Percentiles rank a stretch among this genome's conserved stretches.
Evolutionary conservation across 495 filamentous ascomycete species (phyloP).

Genomic region (Trichoderma asperelloides): DNA sequence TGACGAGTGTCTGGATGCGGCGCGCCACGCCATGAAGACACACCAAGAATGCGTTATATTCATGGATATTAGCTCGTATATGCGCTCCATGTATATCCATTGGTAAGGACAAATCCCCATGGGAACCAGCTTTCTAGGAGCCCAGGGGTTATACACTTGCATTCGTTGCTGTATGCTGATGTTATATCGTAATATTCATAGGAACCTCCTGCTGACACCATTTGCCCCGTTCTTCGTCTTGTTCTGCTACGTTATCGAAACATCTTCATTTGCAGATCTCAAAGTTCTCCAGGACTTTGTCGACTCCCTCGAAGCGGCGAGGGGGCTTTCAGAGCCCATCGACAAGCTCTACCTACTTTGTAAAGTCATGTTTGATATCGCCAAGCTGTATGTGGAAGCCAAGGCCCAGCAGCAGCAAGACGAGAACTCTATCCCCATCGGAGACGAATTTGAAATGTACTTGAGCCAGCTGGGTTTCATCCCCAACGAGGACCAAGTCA

Average conservation of each 20-base stretch:
- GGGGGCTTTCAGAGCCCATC: slow-evolving; percentile 45
- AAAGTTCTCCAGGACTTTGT: slow-evolving; percentile 47
- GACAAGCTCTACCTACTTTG: slow-evolving; percentile 51
- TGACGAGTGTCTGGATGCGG: slow-evolving; percentile 50
- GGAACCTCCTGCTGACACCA: slow-evolving; percentile 56
- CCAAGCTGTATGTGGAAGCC: slow-evolving; percentile 53
- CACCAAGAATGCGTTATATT: slow-evolving; percentile 47
- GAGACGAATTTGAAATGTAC: slow-evolving; percentile 57
- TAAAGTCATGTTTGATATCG: slow-evolving; percentile 52
- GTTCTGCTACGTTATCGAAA: slow-evolving; percentile 59
- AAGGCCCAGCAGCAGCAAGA: slow-evolving; percentile 40
- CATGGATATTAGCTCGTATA: slow-evolving; percentile 32
- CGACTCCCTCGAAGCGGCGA: slow-evolving; percentile 43
- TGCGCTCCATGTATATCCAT: slow-evolving; percentile 51
- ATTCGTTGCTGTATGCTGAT: background rate
- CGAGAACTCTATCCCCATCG: slow-evolving; percentile 38
- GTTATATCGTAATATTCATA: slow-evolving; percentile 15
- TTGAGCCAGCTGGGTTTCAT: slow-evolving; percentile 55
- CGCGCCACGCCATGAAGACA: slow-evolving; percentile 42
- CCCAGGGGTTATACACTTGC: too few species aligned
- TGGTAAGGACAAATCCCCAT: slow-evolving; percentile 36
- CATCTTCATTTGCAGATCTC: slow-evolving; percentile 38
- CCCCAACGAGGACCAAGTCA: slow-evolving; percentile 24
- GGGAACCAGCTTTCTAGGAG: too few species aligned
- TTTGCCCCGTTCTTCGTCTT: slow-evolving; percentile 63